Conservation (phyloP, 139 green algal genomes). For the Mesotaenium endlicherianum region DNA sequence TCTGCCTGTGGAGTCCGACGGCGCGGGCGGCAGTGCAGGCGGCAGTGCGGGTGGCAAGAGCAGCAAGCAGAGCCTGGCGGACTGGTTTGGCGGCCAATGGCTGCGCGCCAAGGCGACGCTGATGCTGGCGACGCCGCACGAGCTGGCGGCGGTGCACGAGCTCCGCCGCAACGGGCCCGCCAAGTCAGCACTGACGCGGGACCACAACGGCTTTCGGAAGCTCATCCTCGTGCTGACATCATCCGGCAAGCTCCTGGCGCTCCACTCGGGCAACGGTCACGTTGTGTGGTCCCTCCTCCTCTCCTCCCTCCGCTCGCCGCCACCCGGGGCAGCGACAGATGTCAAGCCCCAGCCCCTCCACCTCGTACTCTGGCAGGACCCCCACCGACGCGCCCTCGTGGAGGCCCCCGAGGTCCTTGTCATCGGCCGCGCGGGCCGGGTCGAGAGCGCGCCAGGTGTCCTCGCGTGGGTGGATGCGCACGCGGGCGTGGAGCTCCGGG, state of each 20-base stretch:
- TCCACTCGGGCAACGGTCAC: constrained; percentile 88
- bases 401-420: constrained; percentile 16
- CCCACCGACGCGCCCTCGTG: neutral
- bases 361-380: constrained; percentile 5
- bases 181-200: constrained; percentile 48
- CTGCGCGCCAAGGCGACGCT: constrained; percentile 34
- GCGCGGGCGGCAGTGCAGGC: neutral
- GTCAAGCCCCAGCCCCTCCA: neutral
- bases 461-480: constrained; percentile 20
- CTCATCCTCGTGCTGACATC: constrained; percentile 65
- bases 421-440: neutral
- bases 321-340: neutral
- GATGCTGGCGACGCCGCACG: constrained; percentile 14
- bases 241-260: constrained; percentile 67
- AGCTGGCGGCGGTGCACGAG: neutral
- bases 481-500: neutral
- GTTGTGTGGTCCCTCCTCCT: constrained; percentile 68
- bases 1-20: constrained; percentile 58
- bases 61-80: constrained; percentile 24
- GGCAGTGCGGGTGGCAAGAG: too few relatives aligned
- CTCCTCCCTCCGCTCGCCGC: neutral
- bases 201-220: constrained; percentile 78
- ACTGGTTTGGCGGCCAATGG: constrained; percentile 28
- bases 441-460: neutral
- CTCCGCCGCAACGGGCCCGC: neutral